Base-by-base conservation (phyloP, 1,284 basidiomycete genomes). In the Leccinum olivaceoglutinosum region DNA sequence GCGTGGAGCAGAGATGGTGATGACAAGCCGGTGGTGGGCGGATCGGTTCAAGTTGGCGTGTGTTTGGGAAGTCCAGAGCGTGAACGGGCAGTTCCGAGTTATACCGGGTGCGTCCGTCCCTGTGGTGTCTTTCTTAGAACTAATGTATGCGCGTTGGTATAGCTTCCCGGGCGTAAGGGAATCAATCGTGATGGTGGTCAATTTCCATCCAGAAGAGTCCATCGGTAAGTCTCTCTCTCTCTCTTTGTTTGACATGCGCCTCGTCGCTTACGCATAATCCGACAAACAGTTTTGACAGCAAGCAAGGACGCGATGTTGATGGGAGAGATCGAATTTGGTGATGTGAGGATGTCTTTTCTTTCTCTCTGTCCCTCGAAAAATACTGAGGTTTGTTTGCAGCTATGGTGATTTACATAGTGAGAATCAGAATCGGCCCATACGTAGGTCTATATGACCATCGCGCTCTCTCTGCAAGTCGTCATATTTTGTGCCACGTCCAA, bases 141-240 rank as follows among this genome's bases (percentile, higher is more conserved):
- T 34, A 10, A 25, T n/a, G 53, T 41, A 29, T 55, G 67, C 39
- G 38, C 12, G 12, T 39, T 41, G 8, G 58, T 32, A 41, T 62
- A 93, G 90, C 82, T 97, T 60, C 94, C 94, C 44, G 94, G 94
- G 11, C 94, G 96, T 76, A 96, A 93, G 76, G 94, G 94, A 32
- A 32, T 32, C 32, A 11, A 95, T 93, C 0, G 94, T 96, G 8
- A 94, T 92, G 1, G 80, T 89, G 14, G 93, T 94, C 1, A 93
- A 94, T 72, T 94, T 94, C 79, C 93, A 95, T 72, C 91, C 92
- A 16, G 92, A 88, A 73, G 95, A 97, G 73, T 94, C 94, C 16
- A 95, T 97, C 75, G 86, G 92, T 90, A 74, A 67, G 86, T 79
- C 9, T 51, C 41, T 32, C 32, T 32, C 32, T 32, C 32, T 32